Evolutionary conservation across 441 rosid genomes (phyloP).

Genomic region (Arabidopsis hybrid): DNA sequence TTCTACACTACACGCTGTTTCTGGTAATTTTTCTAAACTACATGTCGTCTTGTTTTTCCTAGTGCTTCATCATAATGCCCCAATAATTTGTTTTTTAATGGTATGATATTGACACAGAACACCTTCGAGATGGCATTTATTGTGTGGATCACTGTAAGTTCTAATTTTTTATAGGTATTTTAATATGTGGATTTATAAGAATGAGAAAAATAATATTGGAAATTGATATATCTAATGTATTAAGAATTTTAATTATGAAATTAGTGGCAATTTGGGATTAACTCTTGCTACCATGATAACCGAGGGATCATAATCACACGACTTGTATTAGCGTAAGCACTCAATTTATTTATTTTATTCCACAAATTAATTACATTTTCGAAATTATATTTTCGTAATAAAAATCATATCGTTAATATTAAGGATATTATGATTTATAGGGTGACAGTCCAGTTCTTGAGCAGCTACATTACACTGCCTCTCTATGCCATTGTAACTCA

Average conservation of each 20-base stretch:
- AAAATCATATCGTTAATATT: neutral
- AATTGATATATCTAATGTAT: neutral
- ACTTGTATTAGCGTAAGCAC: slow-evolving; percentile 64
- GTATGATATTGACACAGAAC: slow-evolving; percentile 50
- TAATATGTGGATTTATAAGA: no score
- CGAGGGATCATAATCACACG: slow-evolving; percentile 46
- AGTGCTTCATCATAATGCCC: neutral
- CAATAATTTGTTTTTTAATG: no score
- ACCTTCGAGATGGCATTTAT: slow-evolving; percentile 75
- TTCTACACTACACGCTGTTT: slow-evolving; percentile 69
- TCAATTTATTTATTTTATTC: neutral
- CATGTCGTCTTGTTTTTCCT: neutral
- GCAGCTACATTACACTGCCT: slow-evolving; percentile 83
- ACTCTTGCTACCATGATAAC: slow-evolving; percentile 70
- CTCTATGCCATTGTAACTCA: slow-evolving; percentile 79
- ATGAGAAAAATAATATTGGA: neutral
- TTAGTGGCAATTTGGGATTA: slow-evolving; percentile 64
- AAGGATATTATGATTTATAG: slow-evolving; percentile 37
- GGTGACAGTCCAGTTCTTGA: slow-evolving; percentile 62
- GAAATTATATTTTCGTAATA: neutral
- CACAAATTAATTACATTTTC: neutral
- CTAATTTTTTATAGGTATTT: neutral
- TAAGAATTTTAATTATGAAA: neutral
- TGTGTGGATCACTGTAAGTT: slow-evolving; percentile 69
- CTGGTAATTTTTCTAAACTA: slow-evolving; percentile 47